phyloP scores from a whole-genome alignment of 768 basidiomycete genomes.

The Boletus rubroflammeus region DNA sequence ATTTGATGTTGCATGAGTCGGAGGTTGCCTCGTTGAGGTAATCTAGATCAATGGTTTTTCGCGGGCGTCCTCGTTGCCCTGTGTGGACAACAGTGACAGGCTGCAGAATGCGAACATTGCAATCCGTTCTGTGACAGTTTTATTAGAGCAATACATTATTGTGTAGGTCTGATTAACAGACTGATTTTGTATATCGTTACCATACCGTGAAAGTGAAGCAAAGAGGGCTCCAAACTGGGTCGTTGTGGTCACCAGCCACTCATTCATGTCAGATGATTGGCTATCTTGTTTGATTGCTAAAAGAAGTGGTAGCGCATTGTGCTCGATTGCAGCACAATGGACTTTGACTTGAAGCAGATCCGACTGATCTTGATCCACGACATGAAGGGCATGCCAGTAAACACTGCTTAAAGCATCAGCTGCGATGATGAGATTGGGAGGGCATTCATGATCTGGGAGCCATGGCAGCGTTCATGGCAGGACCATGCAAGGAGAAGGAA shows the following conservation, averaged over 20 bases:
- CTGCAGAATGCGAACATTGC: background rate
- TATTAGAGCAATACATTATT: background rate
- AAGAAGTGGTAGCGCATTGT: background rate
- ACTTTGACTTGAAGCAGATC: background rate
- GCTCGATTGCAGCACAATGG: background rate
- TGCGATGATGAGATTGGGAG: background rate
- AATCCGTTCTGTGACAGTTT: background rate
- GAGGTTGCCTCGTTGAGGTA: conserved; percentile 4
- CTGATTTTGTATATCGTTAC: background rate
- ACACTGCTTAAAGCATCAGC: background rate
- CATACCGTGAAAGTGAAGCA: background rate
- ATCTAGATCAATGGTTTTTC: background rate
- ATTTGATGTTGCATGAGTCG: conserved; percentile 6
- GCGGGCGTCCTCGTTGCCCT: background rate
- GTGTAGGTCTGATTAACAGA: no score
- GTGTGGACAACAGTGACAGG: background rate
- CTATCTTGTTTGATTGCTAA: background rate
- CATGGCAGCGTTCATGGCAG: background rate
- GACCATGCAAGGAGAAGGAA: no score
- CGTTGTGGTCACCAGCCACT: background rate
- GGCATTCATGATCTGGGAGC: background rate
- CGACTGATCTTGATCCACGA: background rate
- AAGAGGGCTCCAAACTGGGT: no score
- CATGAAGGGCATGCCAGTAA: background rate
- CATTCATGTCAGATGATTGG: background rate